Evolutionary conservation across 2,329 filamentous ascomycete genomes (phyloP), one percentile per base, ranked within the genome.

Genomic region (Fusarium marasasianum): DNA sequence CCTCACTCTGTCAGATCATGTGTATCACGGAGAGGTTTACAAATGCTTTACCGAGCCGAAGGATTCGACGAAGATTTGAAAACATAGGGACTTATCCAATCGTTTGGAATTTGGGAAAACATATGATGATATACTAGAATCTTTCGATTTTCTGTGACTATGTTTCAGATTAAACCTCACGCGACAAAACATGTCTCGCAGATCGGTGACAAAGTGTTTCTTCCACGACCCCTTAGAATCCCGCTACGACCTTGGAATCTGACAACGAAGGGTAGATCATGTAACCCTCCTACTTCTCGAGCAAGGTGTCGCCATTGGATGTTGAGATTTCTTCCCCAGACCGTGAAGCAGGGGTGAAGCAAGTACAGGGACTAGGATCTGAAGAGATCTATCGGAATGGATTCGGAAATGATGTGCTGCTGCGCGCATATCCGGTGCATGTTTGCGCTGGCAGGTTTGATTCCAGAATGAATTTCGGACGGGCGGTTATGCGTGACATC

Each of bases 1-100:
- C 64, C 50, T 67, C 38, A 29, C 61, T 47, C 15, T 50, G 53
- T 71, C 69, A 71, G 72, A 73, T 73, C 44, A 74, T 73, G 40
- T 47, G 43, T 35, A 54, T 26, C 55, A 63, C 37, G 37, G 51
- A 41, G 51, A 41, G 22, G 51, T n/a, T 55, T 20, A 31, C 37
- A 43, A 41, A 31, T 43, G 15, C 37, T 43, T 26, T 61, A 31
- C 44, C 37, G 48, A 59, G 38, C 69, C 66, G 51, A 66, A 51
- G 43, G 55, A 35, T 35, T 33, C 14, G 26, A 48, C 45, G 33
- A 40, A 22, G 22, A 22, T 7, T 65, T 18, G 22, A 48, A 41
- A 41, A 35, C n/a, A 26, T 35, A 35, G 26, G 17, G 6, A 35
- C 14, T 20, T 55, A 29, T 53, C 24, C 61, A 26, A 24, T 55